Evolutionary conservation across 306 rosid genomes (phyloP).

Genomic region (Lathyrus oleraceus): DNA sequence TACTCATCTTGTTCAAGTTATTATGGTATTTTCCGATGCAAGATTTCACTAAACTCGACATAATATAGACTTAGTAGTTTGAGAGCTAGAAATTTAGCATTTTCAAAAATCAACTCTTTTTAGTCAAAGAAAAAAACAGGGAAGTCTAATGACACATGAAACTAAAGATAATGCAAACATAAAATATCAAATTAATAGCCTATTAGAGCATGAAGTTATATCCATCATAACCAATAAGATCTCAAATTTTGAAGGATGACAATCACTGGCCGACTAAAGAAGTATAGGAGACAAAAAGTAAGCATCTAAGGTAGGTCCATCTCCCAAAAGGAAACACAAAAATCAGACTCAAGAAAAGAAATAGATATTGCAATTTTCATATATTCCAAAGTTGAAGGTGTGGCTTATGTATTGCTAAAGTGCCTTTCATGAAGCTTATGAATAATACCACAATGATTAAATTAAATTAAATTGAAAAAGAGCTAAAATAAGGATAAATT

Average conservation of each 20-base stretch:
- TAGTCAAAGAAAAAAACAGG: too few relatives aligned
- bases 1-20: background rate
- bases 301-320: slow-evolving; percentile 24
- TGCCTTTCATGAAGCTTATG: too few relatives aligned
- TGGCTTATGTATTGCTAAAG: slow-evolving; percentile 8
- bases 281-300: slow-evolving; percentile 14
- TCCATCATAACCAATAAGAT: slow-evolving; percentile 10
- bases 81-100: too few relatives aligned
- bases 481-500: too few relatives aligned
- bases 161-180: slow-evolving; percentile 4
- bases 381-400: background rate
- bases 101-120: too few relatives aligned
- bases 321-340: background rate
- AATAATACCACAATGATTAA: too few relatives aligned
- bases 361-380: background rate
- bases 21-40: background rate
- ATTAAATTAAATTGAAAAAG: too few relatives aligned
- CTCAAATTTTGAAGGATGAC: background rate
- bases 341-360: background rate
- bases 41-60: background rate
- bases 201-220: slow-evolving; percentile 14
- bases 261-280: background rate
- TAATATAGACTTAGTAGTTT: too few relatives aligned
- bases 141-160: background rate
- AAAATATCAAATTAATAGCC: background rate